These are phyloP conservation scores for Lentinula sp. DNA, from an alignment of 768 basidiomycete genomes.

Conservation along the genomic window DNA sequence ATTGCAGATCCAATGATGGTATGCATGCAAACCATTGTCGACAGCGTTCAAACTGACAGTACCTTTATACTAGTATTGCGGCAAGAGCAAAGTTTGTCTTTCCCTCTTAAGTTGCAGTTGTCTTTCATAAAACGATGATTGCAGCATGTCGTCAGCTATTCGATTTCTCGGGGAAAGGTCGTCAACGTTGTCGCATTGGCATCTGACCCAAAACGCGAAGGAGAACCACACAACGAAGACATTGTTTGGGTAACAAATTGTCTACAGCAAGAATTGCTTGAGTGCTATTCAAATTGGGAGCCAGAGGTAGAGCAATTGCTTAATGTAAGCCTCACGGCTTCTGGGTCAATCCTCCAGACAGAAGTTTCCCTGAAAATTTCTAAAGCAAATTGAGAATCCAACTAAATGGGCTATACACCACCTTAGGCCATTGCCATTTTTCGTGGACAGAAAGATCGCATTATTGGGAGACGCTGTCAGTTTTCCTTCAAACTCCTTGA, in stretches of 20 bases:
- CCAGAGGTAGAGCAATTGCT: slow-evolving; percentile 24
- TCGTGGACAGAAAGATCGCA: slow-evolving; percentile 28
- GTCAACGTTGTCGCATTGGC: slow-evolving; percentile 41
- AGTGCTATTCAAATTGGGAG: slow-evolving; percentile 27
- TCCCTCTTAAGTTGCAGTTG: background rate
- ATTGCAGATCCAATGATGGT: slow-evolving; percentile 39
- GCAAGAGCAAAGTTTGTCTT: slow-evolving; percentile 33
- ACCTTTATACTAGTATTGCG: slow-evolving; percentile 32
- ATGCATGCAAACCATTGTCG: background rate
- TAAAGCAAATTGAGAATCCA: slow-evolving; percentile 23
- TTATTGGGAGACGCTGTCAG: slow-evolving; percentile 39
- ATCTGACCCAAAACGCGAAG: slow-evolving; percentile 28
- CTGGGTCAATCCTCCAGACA: background rate
- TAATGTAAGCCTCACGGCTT: slow-evolving; percentile 13
- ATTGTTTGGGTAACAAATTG: slow-evolving; percentile 27
- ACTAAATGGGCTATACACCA: slow-evolving; percentile 33
- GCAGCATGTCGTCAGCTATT: slow-evolving; percentile 44
- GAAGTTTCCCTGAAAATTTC: background rate
- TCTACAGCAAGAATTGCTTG: slow-evolving; percentile 23
- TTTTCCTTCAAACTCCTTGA: background rate
- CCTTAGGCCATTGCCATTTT: slow-evolving; percentile 28
- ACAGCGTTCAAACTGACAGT: slow-evolving; percentile 1
- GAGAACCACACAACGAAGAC: slow-evolving; percentile 15
- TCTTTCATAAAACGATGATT: background rate
- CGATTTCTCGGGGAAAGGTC: slow-evolving; percentile 35